These are phyloP conservation scores for Camelina hispida DNA, from an alignment of 345 rosid genomes.

Conservation along the genomic window DNA sequence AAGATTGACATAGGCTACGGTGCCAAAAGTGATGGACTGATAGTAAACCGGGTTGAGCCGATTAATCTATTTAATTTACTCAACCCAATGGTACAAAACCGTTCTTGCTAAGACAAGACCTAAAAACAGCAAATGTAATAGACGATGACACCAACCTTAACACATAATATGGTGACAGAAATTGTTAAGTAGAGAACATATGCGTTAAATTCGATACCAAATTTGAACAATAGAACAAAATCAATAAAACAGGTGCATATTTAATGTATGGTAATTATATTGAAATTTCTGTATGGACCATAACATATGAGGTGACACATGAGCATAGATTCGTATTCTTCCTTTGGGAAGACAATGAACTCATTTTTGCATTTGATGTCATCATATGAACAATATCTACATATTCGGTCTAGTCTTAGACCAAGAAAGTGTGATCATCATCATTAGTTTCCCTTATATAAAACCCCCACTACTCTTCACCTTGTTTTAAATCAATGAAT, in stretches of 20 bases:
- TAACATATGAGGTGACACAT: slow-evolving; percentile 33
- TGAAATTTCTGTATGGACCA: slow-evolving; percentile 28
- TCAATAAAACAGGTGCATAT: slow-evolving; percentile 18
- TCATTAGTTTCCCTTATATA: slow-evolving; percentile 25
- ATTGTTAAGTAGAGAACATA: slow-evolving; percentile 24
- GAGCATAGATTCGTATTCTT: slow-evolving; percentile 40
- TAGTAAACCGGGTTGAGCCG: neutral
- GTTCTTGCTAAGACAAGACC: slow-evolving; percentile 17
- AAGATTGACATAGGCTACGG: neutral
- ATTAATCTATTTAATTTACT: neutral
- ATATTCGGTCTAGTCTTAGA: slow-evolving; percentile 24
- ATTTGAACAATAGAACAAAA: slow-evolving; percentile 13
- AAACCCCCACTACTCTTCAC: slow-evolving; percentile 19
- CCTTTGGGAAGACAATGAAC: slow-evolving; percentile 41
- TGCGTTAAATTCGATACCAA: slow-evolving; percentile 20
- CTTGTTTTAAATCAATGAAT: slow-evolving; percentile 17
- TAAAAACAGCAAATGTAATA: slow-evolving; percentile 3
- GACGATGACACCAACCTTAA: slow-evolving; percentile 36
- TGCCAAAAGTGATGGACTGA: neutral
- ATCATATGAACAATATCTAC: slow-evolving; percentile 37
- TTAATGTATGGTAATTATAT: slow-evolving; percentile 19
- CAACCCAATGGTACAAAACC: neutral
- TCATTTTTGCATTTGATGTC: slow-evolving; percentile 46
- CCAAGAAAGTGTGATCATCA: slow-evolving; percentile 35
- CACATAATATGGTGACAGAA: slow-evolving; percentile 30